These are phyloP conservation scores for Hypoxylon lenormandii DNA, from an alignment of 495 filamentous ascomycete species.

Conservation along the genomic window DNA sequence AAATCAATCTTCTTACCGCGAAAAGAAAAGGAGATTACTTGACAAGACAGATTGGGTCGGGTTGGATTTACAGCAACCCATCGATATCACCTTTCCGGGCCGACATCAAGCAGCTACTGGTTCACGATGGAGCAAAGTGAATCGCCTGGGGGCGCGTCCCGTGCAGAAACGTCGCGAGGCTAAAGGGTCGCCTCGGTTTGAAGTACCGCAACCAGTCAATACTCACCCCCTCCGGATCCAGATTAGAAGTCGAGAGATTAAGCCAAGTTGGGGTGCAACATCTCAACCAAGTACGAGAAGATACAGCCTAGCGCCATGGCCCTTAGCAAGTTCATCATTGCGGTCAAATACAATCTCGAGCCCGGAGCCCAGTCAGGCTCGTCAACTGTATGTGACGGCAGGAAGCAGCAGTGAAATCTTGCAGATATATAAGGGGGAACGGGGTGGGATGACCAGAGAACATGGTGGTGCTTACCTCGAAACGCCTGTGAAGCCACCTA, in stretches of 20 bases:
- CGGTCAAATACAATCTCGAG: slow-evolving; percentile 24
- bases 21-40: slow-evolving; percentile 43
- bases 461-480: not conserved
- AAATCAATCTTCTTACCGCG: slow-evolving; percentile 18
- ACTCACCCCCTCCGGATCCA: slow-evolving; percentile 47
- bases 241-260: slow-evolving; percentile 56
- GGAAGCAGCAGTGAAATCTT: slow-evolving; percentile 4
- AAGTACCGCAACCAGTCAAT: not conserved
- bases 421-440: not conserved
- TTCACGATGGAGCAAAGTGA: slow-evolving; percentile 40
- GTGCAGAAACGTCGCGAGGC: slow-evolving; percentile 4
- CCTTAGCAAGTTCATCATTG: slow-evolving; percentile 17
- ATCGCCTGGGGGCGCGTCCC: slow-evolving; percentile 14
- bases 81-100: slow-evolving; percentile 46
- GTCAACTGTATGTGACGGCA: slow-evolving; percentile 11
- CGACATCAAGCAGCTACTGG: slow-evolving; percentile 37
- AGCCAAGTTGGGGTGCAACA: slow-evolving; percentile 29
- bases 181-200: not conserved
- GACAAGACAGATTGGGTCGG: slow-evolving; percentile 51
- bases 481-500: not conserved
- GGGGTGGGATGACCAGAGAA: not conserved
- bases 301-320: slow-evolving; percentile 20
- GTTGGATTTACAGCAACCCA: slow-evolving; percentile 46
- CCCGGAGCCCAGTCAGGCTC: slow-evolving; percentile 23
- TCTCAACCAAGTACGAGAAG: slow-evolving; percentile 32